Evolutionary conservation across 805 yeast species (phyloP).

Genomic region (Kazachstania bromeliacearum): DNA sequence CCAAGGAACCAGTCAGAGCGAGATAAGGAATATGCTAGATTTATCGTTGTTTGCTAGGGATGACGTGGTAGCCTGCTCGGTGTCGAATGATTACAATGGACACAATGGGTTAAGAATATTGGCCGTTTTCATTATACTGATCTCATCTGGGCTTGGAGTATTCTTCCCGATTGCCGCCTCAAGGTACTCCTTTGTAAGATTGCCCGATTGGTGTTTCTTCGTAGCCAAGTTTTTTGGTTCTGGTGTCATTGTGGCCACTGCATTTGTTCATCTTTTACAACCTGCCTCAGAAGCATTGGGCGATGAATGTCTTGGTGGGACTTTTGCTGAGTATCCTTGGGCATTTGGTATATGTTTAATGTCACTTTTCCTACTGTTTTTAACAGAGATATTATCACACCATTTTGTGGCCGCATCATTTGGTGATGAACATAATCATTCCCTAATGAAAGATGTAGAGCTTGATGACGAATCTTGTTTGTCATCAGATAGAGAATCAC

Average conservation of each 20-base stretch:
- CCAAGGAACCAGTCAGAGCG: background rate
- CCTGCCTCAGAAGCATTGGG: slow-evolving; percentile 36
- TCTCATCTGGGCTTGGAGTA: slow-evolving; percentile 49
- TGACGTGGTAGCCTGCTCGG: slow-evolving; percentile 30
- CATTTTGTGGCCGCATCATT: slow-evolving; percentile 32
- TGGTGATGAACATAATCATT: slow-evolving; percentile 12
- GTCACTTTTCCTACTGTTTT: slow-evolving; percentile 37
- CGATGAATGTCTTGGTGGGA: slow-evolving; percentile 53
- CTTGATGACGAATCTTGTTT: background rate
- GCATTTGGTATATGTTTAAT: slow-evolving; percentile 44
- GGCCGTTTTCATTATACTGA: slow-evolving; percentile 51
- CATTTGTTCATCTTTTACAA: slow-evolving; percentile 56
- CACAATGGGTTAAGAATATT: slow-evolving; percentile 39
- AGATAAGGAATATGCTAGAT: background rate
- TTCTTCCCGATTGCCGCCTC: slow-evolving; percentile 57
- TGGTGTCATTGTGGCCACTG: slow-evolving; percentile 71
- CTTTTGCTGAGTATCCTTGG: slow-evolving; percentile 47
- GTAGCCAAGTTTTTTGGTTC: slow-evolving; percentile 64
- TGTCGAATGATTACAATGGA: slow-evolving; percentile 39
- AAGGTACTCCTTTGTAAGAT: slow-evolving; percentile 43
- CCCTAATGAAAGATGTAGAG: background rate
- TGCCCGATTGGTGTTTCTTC: slow-evolving; percentile 57
- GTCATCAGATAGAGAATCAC: background rate
- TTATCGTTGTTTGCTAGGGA: slow-evolving; percentile 8
- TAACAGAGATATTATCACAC: slow-evolving; percentile 41